Percentiles rank a stretch among this genome's conserved stretches.
These are phyloP conservation scores for Suillus paluster DNA, from an alignment of 768 basidiomycete species.

Conservation along the genomic window DNA sequence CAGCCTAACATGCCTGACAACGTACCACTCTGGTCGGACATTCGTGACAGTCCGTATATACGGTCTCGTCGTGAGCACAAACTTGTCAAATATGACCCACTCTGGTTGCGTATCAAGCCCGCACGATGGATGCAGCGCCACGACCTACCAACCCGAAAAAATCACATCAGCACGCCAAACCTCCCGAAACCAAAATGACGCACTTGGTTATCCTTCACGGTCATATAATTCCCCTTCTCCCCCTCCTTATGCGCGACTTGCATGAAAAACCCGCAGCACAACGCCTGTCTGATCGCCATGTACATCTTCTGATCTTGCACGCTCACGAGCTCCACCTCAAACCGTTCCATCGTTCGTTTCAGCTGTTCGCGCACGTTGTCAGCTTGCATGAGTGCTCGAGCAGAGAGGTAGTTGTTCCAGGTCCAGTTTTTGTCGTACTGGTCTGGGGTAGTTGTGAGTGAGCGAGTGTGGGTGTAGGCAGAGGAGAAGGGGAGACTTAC, in stretches of 20 bases:
- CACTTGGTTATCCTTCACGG: constrained; percentile 94
- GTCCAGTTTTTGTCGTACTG: constrained; percentile 84
- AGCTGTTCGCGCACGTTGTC: constrained; percentile 93
- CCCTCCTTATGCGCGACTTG: constrained; percentile 95
- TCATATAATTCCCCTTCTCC: constrained; percentile 85
- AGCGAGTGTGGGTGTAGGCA: constrained; percentile 1
- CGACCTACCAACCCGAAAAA: constrained; percentile 13
- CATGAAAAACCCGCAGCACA: constrained; percentile 97
- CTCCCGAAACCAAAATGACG: constrained; percentile 18
- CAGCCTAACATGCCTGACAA: constrained; percentile 13
- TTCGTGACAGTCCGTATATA: constrained; percentile 81
- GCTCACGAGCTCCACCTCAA: constrained; percentile 77
- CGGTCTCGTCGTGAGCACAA: constrained; percentile 85
- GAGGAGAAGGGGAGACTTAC: constrained; percentile 48
- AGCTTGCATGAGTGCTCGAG: constrained; percentile 82
- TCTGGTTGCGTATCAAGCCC: constrained; percentile 87
- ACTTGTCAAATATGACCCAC: constrained; percentile 70
- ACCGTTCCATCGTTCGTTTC: constrained; percentile 74
- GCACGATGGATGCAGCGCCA: constrained; percentile 72
- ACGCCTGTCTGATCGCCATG: constrained; percentile 75
- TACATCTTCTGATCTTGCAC: constrained; percentile 72
- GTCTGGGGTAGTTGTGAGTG: constrained; percentile 47
- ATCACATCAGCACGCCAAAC: constrained; percentile 1
- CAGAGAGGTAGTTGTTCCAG: constrained; percentile 88
- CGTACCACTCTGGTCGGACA: constrained; percentile 84